phyloP scores from a whole-genome alignment of 2,329 filamentous ascomycete species.

The Aspergillus caelatus region DNA sequence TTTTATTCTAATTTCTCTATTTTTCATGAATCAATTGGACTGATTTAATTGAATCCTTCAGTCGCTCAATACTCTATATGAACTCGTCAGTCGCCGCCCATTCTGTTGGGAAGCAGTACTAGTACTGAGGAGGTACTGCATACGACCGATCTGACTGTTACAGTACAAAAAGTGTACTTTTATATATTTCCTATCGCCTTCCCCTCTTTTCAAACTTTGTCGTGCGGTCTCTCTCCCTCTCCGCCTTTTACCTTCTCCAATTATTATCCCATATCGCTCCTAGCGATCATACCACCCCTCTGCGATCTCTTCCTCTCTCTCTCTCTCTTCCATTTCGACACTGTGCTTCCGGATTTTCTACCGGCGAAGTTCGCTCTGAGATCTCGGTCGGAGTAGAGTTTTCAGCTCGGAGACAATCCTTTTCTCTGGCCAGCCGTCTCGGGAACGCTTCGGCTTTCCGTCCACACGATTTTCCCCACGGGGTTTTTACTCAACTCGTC shows the following conservation, averaged over 20 bases:
- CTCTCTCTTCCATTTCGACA: not conserved
- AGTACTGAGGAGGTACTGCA: not conserved
- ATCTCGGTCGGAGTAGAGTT: not conserved
- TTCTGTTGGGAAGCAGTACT: not conserved
- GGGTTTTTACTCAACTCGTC: not conserved
- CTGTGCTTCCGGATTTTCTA: not conserved
- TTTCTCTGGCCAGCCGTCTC: not conserved
- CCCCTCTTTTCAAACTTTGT: slow-evolving; percentile 4
- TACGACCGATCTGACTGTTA: not conserved
- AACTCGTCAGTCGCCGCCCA: not conserved
- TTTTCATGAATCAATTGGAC: not conserved
- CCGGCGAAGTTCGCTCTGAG: not conserved
- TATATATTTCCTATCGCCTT: not conserved
- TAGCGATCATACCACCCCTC: slow-evolving; percentile 4
- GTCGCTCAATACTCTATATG: not conserved
- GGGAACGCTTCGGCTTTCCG: slow-evolving; percentile 7
- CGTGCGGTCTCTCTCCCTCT: not conserved
- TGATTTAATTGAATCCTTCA: not conserved
- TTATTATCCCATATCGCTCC: not conserved
- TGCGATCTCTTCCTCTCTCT: not conserved
- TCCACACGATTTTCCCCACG: slow-evolving; percentile 6
- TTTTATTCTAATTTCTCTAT: not conserved
- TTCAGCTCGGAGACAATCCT: not conserved
- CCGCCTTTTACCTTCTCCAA: not conserved
- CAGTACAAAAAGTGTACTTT: not conserved